A percentile compares a stretch with the other conserved stretches of the same genome.
Conservation (phyloP, 192 early-diverging fungal species). For the Piromyces finnis region DNA sequence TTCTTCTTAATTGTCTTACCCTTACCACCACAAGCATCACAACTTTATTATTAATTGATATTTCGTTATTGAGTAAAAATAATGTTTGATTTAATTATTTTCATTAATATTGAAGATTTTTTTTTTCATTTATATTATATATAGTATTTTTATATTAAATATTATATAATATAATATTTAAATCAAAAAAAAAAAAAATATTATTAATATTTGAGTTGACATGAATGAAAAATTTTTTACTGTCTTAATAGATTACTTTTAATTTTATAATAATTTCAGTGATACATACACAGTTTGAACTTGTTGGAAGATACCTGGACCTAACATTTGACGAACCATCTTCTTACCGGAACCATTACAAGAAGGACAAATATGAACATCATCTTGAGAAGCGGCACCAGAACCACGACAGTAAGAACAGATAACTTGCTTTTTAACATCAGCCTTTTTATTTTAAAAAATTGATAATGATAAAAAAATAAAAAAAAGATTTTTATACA, state of each 20-base stretch:
- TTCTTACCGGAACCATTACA: constrained; percentile 69
- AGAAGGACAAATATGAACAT: constrained; percentile 59
- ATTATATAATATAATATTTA: neutral
- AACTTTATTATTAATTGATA: constrained; percentile 24
- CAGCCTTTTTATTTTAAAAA: constrained; percentile 25
- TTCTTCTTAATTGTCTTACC: constrained; percentile 67
- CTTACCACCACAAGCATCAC: constrained; percentile 76
- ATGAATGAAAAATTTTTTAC: too few species aligned
- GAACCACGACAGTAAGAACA: constrained; percentile 85
- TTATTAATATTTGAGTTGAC: neutral
- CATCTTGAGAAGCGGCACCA: constrained; percentile 67
- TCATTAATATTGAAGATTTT: neutral
- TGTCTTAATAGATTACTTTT: too few species aligned
- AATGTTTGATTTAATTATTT: too few species aligned
- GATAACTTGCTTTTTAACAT: constrained; percentile 83
- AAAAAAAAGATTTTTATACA: too few species aligned
- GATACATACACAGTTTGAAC: constrained; percentile 56
- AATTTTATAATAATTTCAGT: too few species aligned
- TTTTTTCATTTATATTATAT: too few species aligned
- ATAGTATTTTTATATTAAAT: too few species aligned
- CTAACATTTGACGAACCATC: constrained; percentile 69
- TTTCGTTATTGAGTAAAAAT: too few species aligned
- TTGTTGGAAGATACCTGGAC: constrained; percentile 85
- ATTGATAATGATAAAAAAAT: too few species aligned
- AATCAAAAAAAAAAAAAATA: neutral